Evolutionary conservation across 768 basidiomycete genomes (phyloP).

Genomic region (Panus rudis): DNA sequence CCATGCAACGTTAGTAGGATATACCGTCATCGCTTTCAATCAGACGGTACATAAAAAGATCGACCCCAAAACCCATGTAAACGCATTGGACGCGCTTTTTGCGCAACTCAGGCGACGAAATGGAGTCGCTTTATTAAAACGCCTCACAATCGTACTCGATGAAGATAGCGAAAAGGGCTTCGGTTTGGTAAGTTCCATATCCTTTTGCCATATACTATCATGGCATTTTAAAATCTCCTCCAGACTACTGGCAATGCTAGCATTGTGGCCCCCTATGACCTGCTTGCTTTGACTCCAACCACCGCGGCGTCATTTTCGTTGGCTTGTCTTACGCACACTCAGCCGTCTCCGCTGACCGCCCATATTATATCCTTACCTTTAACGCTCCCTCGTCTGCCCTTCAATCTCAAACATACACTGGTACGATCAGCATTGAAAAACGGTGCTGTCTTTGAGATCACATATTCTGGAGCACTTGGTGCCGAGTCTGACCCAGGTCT

Average conservation of each 20-base stretch:
- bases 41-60: conserved; percentile 66
- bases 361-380: conserved; percentile 79
- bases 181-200: conserved; percentile 49
- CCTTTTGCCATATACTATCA: not conserved
- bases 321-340: conserved; percentile 74
- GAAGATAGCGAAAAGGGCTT: conserved; percentile 84
- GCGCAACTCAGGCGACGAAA: conserved; percentile 49
- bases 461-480: conserved; percentile 68
- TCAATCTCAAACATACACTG: conserved; percentile 77
- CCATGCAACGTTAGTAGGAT: conserved; percentile 58
- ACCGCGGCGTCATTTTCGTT: conserved; percentile 65
- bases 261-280: conserved; percentile 61
- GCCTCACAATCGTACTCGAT: conserved; percentile 74
- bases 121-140: conserved; percentile 62
- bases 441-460: conserved; percentile 78
- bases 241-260: conserved; percentile 69
- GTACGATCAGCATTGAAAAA: conserved; percentile 76
- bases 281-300: conserved; percentile 71
- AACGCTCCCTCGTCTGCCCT: conserved; percentile 70
- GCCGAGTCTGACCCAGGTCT: conserved; percentile 47
- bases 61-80: conserved; percentile 64
- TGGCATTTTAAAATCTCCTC: not conserved
- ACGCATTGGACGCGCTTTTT: conserved; percentile 54
- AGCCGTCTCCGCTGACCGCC: conserved; percentile 68
- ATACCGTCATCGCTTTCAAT: conserved; percentile 71